Evolutionary conservation across 257 asterid genomes (phyloP), one percentile per base, ranked within the genome.

Genomic region (Jasminum sambac): DNA sequence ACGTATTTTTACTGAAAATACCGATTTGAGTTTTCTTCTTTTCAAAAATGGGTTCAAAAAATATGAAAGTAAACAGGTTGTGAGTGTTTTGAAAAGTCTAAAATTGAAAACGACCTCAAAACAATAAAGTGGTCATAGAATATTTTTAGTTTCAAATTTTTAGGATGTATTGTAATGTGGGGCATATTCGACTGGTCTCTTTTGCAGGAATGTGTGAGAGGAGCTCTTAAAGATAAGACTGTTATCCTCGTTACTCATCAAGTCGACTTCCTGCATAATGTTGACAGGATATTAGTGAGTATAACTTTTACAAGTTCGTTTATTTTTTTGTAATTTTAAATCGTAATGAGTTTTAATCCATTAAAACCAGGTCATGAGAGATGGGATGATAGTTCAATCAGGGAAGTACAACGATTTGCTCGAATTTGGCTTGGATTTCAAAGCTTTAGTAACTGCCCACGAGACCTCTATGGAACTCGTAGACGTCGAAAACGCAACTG

Each of bases 201-300:
- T 61, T 59, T 79, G 77, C 89, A 95, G 99, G 96, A 95, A 78
- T 89, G 98, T 52, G 87, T 91, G 38, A 83, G 95, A 74, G 96
- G 99, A 74, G 81, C 81, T 63, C 97, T 95, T 16, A 82, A 81
- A 73, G 85, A 71, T 82, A 95, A 95, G 84, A 95, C 99, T 12
- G 67, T 88, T 36, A 61, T 95, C 41, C 95, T 95, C 21, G 99
- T 95, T 14, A 95, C 99, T 0, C 99, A 95, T 85, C 99, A 95
- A 95, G 96, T 95, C 11, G 99, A 95, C 81, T 95, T 95, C 94
- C 82, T 95, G 86, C 98, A 88, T 68, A 95, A 95, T 36, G 95
- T 89, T 66, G 99, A 95, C 80, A 88, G 78, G 64, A 95, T 95
- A 76, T 77, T 95, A 4, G 99, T 95, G 83, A 14, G 96, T 75